Evolutionary conservation across 192 early-diverging fungal species (phyloP).

Genomic region (Chytriomyces confervae): DNA sequence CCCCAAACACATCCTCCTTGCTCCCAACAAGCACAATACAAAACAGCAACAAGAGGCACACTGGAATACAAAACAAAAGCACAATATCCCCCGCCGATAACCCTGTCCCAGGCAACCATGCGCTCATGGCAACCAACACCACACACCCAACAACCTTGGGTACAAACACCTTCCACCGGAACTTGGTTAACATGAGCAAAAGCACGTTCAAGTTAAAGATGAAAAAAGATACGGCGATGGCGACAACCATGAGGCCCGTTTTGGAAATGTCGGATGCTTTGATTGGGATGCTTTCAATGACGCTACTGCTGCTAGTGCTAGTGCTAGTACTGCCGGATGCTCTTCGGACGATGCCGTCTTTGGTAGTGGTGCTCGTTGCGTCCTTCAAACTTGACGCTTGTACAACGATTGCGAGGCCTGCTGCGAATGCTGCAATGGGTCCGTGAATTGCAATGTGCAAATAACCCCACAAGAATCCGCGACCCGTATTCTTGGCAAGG

Average conservation of each 20-base stretch:
- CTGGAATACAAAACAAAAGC: constrained; percentile 5
- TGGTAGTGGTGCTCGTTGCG: neutral
- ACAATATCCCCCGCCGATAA: neutral
- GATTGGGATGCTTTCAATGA: too few species aligned
- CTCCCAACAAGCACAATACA: neutral
- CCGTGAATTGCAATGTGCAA: neutral
- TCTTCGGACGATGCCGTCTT: neutral
- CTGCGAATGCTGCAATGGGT: neutral
- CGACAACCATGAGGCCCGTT: neutral
- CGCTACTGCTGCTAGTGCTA: too few species aligned
- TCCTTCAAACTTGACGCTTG: neutral
- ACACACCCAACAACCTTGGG: neutral
- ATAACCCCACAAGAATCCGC: constrained; percentile 17
- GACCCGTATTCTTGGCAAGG: neutral
- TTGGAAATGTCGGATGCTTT: neutral
- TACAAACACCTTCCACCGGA: neutral
- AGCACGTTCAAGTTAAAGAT: neutral
- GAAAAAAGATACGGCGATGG: neutral
- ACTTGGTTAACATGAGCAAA: neutral
- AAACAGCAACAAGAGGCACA: neutral
- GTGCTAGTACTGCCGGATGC: too few species aligned
- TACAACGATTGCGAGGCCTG: neutral
- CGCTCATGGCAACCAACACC: neutral
- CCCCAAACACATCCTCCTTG: neutral
- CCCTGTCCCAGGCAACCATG: neutral